phyloP scores from a whole-genome alignment of 768 basidiomycete species.

The Ramaria rubella region DNA sequence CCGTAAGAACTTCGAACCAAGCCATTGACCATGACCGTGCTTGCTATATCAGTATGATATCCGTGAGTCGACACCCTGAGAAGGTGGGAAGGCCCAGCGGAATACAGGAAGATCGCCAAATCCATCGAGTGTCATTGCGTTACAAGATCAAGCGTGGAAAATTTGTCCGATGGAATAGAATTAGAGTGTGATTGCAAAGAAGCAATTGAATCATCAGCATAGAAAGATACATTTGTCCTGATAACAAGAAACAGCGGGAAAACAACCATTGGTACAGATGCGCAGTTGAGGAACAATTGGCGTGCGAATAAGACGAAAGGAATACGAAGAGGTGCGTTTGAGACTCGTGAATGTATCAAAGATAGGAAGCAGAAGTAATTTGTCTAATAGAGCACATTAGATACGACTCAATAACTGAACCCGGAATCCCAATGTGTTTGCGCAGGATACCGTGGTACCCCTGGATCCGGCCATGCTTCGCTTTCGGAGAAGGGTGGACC shows the following conservation, averaged over 20 bases:
- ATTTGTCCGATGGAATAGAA: too few relatives aligned
- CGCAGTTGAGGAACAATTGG: not conserved
- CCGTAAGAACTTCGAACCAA: not conserved
- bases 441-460: not conserved
- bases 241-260: not conserved
- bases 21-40: not conserved
- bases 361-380: not conserved
- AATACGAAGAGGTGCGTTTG: not conserved
- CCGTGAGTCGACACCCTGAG: not conserved
- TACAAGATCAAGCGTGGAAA: not conserved
- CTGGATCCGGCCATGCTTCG: not conserved
- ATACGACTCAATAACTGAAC: constrained; percentile 1
- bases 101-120: too few relatives aligned
- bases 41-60: not conserved
- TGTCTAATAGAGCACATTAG: not conserved
- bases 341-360: not conserved
- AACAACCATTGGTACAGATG: not conserved
- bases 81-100: too few relatives aligned
- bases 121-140: not conserved
- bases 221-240: not conserved
- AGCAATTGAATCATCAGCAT: not conserved
- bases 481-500: not conserved
- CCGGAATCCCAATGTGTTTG: constrained; percentile 3
- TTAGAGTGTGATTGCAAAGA: not conserved
- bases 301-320: not conserved